Conservation (phyloP, 2,329 filamentous ascomycete species). For the Calonectria leucothoes region DNA sequence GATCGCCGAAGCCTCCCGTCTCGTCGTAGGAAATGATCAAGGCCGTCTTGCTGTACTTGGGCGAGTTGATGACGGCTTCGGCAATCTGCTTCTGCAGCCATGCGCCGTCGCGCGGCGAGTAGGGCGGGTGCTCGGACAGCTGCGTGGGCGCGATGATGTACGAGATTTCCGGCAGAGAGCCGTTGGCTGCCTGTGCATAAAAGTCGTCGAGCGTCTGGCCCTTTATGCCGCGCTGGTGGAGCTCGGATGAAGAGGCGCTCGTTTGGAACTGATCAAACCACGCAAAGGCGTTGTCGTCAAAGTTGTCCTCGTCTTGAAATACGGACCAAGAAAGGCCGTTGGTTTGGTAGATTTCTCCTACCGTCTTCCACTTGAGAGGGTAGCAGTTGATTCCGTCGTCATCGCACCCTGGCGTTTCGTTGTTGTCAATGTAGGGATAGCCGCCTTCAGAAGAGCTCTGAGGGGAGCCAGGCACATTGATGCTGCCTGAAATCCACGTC, state of each 20-base stretch:
- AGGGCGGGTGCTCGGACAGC: conserved; percentile 65
- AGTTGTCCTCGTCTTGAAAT: conserved; percentile 62
- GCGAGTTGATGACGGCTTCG: conserved; percentile 61
- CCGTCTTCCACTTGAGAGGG: conserved; percentile 65
- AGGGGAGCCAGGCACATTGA: conserved; percentile 59
- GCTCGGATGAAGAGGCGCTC: conserved; percentile 49
- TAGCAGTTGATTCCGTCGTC: conserved; percentile 60
- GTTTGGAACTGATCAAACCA: conserved; percentile 65
- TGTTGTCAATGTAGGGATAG: conserved; percentile 59
- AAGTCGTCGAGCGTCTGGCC: conserved; percentile 61
- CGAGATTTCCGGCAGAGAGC: conserved; percentile 62
- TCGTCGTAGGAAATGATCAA: conserved; percentile 60
- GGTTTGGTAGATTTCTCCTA: conserved; percentile 60
- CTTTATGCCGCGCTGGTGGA: conserved; percentile 59
- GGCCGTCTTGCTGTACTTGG: conserved; percentile 59
- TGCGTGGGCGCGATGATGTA: conserved; percentile 63
- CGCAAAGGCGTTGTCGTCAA: conserved; percentile 65
- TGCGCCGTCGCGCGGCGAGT: conserved; percentile 63
- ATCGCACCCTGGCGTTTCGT: conserved; percentile 59
- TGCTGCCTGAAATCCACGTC: conserved; percentile 61
- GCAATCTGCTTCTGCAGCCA: conserved; percentile 66
- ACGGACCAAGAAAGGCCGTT: conserved; percentile 62
- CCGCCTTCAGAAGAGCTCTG: conserved; percentile 28
- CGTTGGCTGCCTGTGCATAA: conserved; percentile 60
- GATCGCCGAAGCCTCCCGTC: conserved; percentile 66